phyloP scores from a whole-genome alignment of 164 flowering plant species.

The Aristolochia fimbriata region DNA sequence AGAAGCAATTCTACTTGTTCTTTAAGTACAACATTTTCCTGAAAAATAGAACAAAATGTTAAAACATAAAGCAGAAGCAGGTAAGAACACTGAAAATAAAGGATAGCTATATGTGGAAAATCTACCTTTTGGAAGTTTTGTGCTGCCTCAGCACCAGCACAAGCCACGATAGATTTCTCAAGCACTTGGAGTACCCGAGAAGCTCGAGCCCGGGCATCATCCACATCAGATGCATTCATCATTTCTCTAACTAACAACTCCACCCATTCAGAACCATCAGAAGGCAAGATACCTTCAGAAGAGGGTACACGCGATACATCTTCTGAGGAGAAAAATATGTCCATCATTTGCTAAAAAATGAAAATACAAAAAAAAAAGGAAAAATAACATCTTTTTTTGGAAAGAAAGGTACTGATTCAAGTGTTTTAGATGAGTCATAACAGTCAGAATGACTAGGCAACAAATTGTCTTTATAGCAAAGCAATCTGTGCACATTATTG shows the following conservation, averaged over 20 bases:
- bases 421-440: no score
- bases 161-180: constrained; percentile 52
- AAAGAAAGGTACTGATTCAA: no score
- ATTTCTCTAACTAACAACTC: constrained; percentile 79
- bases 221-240: constrained; percentile 49
- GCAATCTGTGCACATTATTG: no score
- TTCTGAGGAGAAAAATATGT: constrained; percentile 15
- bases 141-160: constrained; percentile 40
- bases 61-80: neutral
- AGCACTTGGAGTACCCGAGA: constrained; percentile 46
- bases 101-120: neutral
- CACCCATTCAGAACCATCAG: constrained; percentile 76
- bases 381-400: no score
- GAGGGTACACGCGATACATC: constrained; percentile 5
- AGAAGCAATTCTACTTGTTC: constrained; percentile 57
- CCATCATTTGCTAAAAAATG: neutral
- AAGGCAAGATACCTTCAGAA: constrained; percentile 22
- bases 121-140: constrained; percentile 40
- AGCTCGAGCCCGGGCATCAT: constrained; percentile 77
- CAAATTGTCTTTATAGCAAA: no score
- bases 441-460: no score
- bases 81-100: neutral
- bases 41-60: neutral
- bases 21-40: constrained; percentile 61
- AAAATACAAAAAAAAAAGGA: no score